Evolutionary conservation across 768 basidiomycete genomes (phyloP).

Genomic region (Lactarius evosmus): DNA sequence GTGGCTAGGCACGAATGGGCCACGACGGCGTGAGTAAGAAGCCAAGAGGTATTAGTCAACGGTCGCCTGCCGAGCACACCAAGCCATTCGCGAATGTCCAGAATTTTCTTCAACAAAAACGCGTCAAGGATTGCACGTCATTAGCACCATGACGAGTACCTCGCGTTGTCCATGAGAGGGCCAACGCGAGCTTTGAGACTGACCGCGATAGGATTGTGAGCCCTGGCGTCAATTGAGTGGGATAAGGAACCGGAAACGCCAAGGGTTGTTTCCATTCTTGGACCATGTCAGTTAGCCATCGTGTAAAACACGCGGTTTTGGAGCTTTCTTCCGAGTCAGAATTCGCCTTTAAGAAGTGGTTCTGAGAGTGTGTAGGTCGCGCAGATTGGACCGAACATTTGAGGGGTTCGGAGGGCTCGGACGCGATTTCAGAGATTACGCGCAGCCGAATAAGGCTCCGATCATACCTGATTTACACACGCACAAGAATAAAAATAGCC

Average conservation of each 20-base stretch:
- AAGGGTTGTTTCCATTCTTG: background rate
- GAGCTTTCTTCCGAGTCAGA: too few relatives aligned
- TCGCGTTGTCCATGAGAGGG: background rate
- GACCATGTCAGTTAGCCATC: background rate
- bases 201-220: background rate
- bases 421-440: background rate
- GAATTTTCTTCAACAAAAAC: background rate
- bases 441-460: background rate
- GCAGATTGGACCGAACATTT: background rate
- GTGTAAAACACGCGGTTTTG: background rate
- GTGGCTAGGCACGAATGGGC: background rate
- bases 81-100: background rate
- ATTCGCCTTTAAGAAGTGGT: background rate
- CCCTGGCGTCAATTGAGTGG: constrained; percentile 5
- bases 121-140: too few relatives aligned
- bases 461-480: background rate
- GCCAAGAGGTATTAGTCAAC: background rate
- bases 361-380: background rate
- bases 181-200: background rate
- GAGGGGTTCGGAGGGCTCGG: background rate
- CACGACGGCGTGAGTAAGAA: background rate
- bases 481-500: background rate
- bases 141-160: background rate
- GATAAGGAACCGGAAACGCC: background rate
- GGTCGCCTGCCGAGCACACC: background rate